phyloP scores from a whole-genome alignment of 1,139 yeast species.

The Fermentozyma sake region DNA sequence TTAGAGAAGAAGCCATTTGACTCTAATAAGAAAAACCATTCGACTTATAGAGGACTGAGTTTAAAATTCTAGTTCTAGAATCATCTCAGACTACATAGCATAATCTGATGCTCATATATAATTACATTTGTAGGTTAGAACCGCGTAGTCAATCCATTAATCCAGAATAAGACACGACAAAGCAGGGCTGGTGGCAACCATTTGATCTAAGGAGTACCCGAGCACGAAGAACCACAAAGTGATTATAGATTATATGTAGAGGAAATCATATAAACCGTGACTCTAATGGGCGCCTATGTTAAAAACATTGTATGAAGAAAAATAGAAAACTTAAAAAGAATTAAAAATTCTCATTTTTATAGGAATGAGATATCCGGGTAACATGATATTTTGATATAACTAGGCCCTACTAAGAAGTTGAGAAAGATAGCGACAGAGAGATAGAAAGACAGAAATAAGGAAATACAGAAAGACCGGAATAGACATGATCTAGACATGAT shows the following conservation, averaged over 20 bases:
- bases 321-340: constrained; percentile 13
- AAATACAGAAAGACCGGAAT: too few species aligned
- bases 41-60: too few species aligned
- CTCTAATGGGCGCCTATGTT: constrained; percentile 88
- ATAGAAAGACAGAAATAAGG: too few species aligned
- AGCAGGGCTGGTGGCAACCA: constrained; percentile 52
- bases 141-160: constrained; percentile 57
- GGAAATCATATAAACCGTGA: constrained; percentile 63
- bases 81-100: too few species aligned
- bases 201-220: constrained; percentile 86
- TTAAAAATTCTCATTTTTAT: not conserved
- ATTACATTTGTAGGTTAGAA: constrained; percentile 54
- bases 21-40: too few species aligned
- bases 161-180: constrained; percentile 51
- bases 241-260: constrained; percentile 47
- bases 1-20: too few species aligned
- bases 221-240: constrained; percentile 67
- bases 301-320: constrained; percentile 64
- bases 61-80: too few species aligned
- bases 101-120: constrained; percentile 1
- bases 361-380: constrained; percentile 21
- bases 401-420: too few species aligned
- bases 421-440: too few species aligned
- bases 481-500: too few species aligned
- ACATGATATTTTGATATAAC: too few species aligned